Base-by-base conservation (phyloP, 352 stramenopile species). In the Globisporangium camurandrum region DNA sequence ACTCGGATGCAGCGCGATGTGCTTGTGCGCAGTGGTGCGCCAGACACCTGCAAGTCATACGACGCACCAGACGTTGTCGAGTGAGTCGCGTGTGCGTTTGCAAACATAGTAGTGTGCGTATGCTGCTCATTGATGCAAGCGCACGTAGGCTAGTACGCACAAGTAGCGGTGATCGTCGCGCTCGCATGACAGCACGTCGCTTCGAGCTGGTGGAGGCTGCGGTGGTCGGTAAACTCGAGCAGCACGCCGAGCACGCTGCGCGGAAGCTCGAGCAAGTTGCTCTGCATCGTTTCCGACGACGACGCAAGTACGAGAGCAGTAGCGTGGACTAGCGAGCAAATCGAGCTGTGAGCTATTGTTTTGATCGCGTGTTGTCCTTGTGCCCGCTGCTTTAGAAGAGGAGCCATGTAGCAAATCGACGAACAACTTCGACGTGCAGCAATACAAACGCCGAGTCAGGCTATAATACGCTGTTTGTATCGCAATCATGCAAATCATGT, bases 221-320 rank as follows among this genome's bases (percentile, higher is more conserved):
- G 49, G 55, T 70, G 62, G 48, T 56, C 59, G 30, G 34, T 39
- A 38, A 56, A 67, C 50, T 49, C 62, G 33, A 70, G 62, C 33
- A 70, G 50, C 49, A 47, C 46, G 30, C 39, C 54, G 16, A 70
- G 56, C 54, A 70, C 48, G 16, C 54, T 57, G 46, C 43, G 45
- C 24, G 62, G 62, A 28, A 70, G 51, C 38, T 51, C 47, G 12
- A 61, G 43, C 47, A 22, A 40, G n/a, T n/a, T n/a, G 4, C 30
- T 36, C 20, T 20, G 14, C 24, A 42, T 27, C n/a, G n/a, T n/a
- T n/a, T n/a, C n/a, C n/a, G n/a, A n/a, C n/a, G n/a, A n/a, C n/a
- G n/a, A 9, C 30, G 20, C 16, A 27, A 70, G 49, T 27, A 59
- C 68, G 45, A 69, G 71, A 22, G 61, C 57, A 0, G n/a, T n/a